Percentiles rank a stretch among this genome's conserved stretches.
phyloP scores from a whole-genome alignment of 805 yeast genomes.

The Metschnikowia peoriensis region DNA sequence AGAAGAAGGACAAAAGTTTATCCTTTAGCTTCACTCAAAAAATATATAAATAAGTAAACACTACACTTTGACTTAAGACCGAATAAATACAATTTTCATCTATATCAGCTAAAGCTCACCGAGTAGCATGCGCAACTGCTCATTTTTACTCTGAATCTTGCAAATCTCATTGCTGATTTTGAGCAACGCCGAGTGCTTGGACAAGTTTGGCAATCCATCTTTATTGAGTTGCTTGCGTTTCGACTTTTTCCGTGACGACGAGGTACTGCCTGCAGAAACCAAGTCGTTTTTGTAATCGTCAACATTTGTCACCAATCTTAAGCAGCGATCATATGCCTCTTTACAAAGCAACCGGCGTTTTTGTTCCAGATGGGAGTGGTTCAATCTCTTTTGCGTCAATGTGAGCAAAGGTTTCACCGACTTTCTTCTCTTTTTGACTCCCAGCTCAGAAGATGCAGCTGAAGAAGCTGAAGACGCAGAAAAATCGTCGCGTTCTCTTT shows the following conservation, averaged over 20 bases:
- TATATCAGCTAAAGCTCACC: neutral
- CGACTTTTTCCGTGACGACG: slow-evolving; percentile 26
- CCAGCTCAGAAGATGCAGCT: too few species aligned
- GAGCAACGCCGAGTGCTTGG: slow-evolving; percentile 42
- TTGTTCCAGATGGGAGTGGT: slow-evolving; percentile 44
- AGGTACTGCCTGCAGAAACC: slow-evolving; percentile 20
- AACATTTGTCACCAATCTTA: slow-evolving; percentile 38
- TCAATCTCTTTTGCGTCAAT: slow-evolving; percentile 40
- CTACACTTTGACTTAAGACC: neutral
- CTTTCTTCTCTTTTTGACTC: slow-evolving; percentile 21
- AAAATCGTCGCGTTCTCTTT: slow-evolving; percentile 3
- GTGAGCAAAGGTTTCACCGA: slow-evolving; percentile 39
- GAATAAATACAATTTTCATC: neutral
- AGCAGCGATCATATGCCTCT: slow-evolving; percentile 44
- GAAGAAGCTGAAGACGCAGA: slow-evolving; percentile 1
- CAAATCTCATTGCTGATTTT: slow-evolving; percentile 39
- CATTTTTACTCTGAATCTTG: slow-evolving; percentile 34
- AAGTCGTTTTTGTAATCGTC: slow-evolving; percentile 37
- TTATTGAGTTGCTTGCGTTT: slow-evolving; percentile 40
- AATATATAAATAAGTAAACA: too few species aligned
- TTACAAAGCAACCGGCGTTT: slow-evolving; percentile 44
- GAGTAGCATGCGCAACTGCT: slow-evolving; percentile 28
- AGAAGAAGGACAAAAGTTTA: too few species aligned
- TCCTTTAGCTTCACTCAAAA: too few species aligned
- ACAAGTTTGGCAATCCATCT: slow-evolving; percentile 45